These are phyloP conservation scores for Peronospora tabacina DNA, from an alignment of 352 stramenopile genomes.

Conservation along the genomic window DNA sequence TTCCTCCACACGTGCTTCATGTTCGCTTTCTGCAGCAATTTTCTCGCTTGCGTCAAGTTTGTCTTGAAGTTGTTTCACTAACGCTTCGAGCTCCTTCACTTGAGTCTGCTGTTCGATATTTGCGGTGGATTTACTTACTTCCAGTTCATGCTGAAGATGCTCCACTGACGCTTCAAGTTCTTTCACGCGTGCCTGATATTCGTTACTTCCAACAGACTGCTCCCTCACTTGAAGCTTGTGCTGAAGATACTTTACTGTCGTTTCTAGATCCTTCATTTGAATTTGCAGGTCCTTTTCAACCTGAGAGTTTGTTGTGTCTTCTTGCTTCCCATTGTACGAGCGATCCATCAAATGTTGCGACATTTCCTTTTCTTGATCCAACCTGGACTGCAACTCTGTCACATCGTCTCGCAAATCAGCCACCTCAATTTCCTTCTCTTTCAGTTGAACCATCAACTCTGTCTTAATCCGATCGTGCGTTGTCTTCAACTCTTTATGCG, in stretches of 20 bases:
- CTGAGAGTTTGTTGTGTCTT: slow-evolving; percentile 19
- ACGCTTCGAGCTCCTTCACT: background rate
- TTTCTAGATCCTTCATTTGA: slow-evolving; percentile 26
- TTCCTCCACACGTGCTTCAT: slow-evolving; percentile 5
- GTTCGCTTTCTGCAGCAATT: slow-evolving; percentile 27
- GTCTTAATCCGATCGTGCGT: slow-evolving; percentile 36
- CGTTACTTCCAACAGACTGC: slow-evolving; percentile 26
- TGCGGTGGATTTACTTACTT: slow-evolving; percentile 21
- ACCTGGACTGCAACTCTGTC: slow-evolving; percentile 46
- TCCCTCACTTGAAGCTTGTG: slow-evolving; percentile 31
- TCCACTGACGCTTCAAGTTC: slow-evolving; percentile 31
- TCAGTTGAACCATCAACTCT: slow-evolving; percentile 21
- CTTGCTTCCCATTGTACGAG: slow-evolving; percentile 22
- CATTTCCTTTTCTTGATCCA: slow-evolving; percentile 49
- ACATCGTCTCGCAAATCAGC: slow-evolving; percentile 44
- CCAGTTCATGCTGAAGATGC: slow-evolving; percentile 27
- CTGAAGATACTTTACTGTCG: slow-evolving; percentile 26
- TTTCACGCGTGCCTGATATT: slow-evolving; percentile 22
- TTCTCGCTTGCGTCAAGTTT: slow-evolving; percentile 32
- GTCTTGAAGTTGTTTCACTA: slow-evolving; percentile 22
- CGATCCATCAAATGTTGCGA: slow-evolving; percentile 43
- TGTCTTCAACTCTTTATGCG: slow-evolving; percentile 27
- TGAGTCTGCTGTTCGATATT: slow-evolving; percentile 26
- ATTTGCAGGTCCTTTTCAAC: slow-evolving; percentile 14
- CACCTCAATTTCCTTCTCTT: slow-evolving; percentile 30